Base-by-base conservation (phyloP, 768 basidiomycete genomes). In the Peribolospora kevripleyi region DNA sequence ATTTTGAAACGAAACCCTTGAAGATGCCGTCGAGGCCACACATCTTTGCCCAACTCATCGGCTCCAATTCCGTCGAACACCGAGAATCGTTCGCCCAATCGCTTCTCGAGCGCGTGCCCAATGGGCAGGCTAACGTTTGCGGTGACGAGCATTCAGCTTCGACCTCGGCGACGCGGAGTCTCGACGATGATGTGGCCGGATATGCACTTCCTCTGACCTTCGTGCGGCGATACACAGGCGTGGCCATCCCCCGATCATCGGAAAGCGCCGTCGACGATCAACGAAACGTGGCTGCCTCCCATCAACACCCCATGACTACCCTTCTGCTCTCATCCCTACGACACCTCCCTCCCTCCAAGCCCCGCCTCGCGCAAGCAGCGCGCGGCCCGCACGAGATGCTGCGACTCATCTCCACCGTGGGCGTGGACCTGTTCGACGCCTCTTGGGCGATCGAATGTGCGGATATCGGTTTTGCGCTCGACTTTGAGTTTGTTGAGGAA, bases 351-450 rank as follows among this genome's bases (percentile, higher is more conserved):
- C 25, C 61, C 2, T 48, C 60, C 6, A 87, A 87, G 66, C 74
- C 73, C 2, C 80, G 86, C 37, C 61, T 84, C 10, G 72, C 76
- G 39, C 77, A 76, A 43, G 66, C 67, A 72, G 72, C 1, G 63
- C 71, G 0, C 60, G 63, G 3, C 0, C 86, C 85, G 2, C 86
- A 86, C 56, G 81, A 84, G 53, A 75, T 85, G 10, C 76, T 88
- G 3, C 67, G 67, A 7, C 73, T 85, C 38, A 71, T 87, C 40
- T 67, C 68, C 2, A 69, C 75, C 47, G 70, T 79, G 3, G 85
- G 86, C 0, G 63, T 83, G 11, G 85, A 90, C 62, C 58, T 87
- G 0, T 79, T 87, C 57, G 84, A 86, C 61, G 73, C 75, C 0
- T 70, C 71, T 6, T 88, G 81, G 79, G 82, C 77, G 0, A 75